Evolutionary conservation across 768 basidiomycete species (phyloP), one percentile per base, ranked within the genome.

Genomic region (Boletus bicolor): DNA sequence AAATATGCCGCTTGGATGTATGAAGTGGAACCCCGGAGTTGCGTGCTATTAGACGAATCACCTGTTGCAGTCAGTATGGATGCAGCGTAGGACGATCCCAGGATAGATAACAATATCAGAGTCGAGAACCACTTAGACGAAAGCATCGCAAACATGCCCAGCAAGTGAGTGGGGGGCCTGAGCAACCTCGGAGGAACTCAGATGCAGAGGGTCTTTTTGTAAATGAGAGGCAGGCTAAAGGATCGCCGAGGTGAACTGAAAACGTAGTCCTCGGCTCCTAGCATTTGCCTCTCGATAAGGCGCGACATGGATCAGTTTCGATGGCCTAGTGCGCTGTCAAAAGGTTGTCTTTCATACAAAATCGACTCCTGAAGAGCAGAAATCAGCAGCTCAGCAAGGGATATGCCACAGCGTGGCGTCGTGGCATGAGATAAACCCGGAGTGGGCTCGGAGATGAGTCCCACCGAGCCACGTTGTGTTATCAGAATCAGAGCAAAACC

Each of bases 1-100:
- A 74, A 74, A 57, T 74, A 75, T 4, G 64, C 74, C 5, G 60
- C 71, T 41, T 73, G 72, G 21, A 74, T 51, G 50, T 74, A 72
- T 2, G 63, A 61, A 12, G 21, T n/a, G 4, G 63, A 54, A 24
- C 48, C 59, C 30, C 52, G 58, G 43, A 41, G 62, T 17, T 56
- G 59, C 6, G 57, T 52, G 47, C 4, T 26, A 44, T 58, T 58
- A 2, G 41, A 46, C 1, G 48, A 19, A 48, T 9, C 7, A n/a
- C 37, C 36, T 14, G 10, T 3, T 5, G 47, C 37, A 4, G 64
- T 55, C 55, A 37, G 43, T 19, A 64, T 21, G 46, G 62, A 56
- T 14, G 49, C 56, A n/a, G 56, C 55, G 51, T 46, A 39, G 36
- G 57, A 59, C 49, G 39, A n/a, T 38, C 44, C 54, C 37, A 66